Conservation (phyloP, 768 basidiomycete genomes). For the Tulasnella sp. region DNA sequence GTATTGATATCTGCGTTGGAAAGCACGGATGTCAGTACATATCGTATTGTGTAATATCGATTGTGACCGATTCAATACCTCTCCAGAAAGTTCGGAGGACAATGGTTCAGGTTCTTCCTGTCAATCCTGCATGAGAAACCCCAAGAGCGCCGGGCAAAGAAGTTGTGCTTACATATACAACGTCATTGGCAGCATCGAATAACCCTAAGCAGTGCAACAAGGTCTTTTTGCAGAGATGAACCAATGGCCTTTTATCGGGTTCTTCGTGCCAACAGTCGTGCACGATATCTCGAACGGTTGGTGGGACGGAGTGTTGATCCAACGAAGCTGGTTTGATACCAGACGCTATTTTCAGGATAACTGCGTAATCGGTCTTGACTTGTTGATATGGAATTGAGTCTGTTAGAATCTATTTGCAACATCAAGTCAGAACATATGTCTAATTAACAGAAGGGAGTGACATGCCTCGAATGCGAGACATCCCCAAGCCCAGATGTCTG, state of each 20-base stretch:
- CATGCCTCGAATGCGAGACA: background rate
- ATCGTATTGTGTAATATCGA: background rate
- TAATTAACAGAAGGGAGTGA: too few relatives aligned
- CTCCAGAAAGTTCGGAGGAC: background rate
- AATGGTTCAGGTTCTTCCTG: background rate
- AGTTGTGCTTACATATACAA: background rate
- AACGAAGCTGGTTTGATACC: background rate
- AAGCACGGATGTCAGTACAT: too few relatives aligned
- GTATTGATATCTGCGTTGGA: background rate
- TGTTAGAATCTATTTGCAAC: background rate
- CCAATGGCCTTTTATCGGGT: background rate
- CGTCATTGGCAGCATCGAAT: background rate
- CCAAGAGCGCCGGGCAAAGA: background rate
- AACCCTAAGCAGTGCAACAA: background rate
- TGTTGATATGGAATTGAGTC: background rate
- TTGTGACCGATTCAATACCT: background rate
- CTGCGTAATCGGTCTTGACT: background rate
- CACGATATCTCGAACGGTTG: background rate
- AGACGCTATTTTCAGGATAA: background rate
- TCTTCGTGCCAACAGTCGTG: background rate
- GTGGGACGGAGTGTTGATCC: background rate
- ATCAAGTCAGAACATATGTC: background rate
- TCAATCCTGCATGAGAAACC: background rate
- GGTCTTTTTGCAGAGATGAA: background rate
- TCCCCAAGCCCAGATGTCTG: conserved; percentile 11